phyloP scores from a whole-genome alignment of 352 stramenopile species.

The Phytophthora nicotianae region DNA sequence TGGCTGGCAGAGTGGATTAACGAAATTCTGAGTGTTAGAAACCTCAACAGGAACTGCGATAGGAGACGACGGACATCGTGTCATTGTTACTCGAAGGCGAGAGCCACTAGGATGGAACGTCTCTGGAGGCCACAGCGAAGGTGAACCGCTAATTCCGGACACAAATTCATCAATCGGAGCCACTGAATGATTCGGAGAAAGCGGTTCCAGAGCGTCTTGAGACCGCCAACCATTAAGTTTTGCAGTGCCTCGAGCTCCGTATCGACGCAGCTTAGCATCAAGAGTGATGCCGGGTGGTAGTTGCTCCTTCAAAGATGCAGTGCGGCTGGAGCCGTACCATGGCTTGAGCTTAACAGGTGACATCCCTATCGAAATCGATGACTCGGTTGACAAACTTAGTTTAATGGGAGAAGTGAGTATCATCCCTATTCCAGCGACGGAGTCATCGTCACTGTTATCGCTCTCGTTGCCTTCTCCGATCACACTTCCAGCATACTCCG shows the following conservation, averaged over 20 bases:
- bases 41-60: conserved; percentile 28
- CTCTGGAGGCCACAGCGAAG: conserved; percentile 60
- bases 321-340: conserved; percentile 48
- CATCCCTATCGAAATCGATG: background rate
- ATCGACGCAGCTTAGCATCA: conserved; percentile 59
- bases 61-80: conserved; percentile 51
- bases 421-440: background rate
- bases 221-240: conserved; percentile 29
- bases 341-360: conserved; percentile 41
- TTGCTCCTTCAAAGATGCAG: conserved; percentile 35
- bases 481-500: conserved; percentile 11
- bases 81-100: conserved; percentile 39
- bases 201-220: conserved; percentile 15
- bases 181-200: conserved; percentile 9
- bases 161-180: conserved; percentile 16
- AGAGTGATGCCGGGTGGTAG: conserved; percentile 40
- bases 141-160: conserved; percentile 34
- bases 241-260: conserved; percentile 41
- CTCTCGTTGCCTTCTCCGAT: conserved; percentile 23
- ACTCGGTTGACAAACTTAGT: background rate
- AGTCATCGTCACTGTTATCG: conserved; percentile 23
- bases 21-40: conserved; percentile 15
- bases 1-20: conserved; percentile 27
- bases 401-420: conserved; percentile 33
- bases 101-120: conserved; percentile 46